Evolutionary conservation across 2,329 filamentous ascomycete species (phyloP).

Genomic region (Calonectria montana): DNA sequence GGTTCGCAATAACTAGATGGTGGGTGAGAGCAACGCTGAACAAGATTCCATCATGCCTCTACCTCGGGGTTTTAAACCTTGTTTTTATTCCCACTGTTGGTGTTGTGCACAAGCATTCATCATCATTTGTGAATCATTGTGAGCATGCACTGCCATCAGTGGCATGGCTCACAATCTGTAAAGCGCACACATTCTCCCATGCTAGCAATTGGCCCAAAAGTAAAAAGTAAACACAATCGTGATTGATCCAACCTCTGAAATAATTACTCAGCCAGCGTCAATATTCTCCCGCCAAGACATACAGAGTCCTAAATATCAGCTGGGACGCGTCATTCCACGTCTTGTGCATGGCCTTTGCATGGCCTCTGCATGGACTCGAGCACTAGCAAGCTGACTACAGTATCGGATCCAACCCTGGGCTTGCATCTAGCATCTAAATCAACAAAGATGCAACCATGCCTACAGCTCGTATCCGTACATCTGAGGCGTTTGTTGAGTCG

Average conservation of each 20-base stretch:
- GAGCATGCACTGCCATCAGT: not conserved
- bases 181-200: not conserved
- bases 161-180: not conserved
- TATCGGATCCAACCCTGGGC: not conserved
- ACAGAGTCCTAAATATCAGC: not conserved
- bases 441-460: not conserved
- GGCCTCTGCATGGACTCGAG: not conserved
- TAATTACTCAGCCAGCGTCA: not conserved
- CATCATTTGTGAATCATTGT: not conserved
- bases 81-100: not conserved
- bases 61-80: conserved; percentile 1
- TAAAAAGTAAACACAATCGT: not conserved
- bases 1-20: conserved; percentile 10
- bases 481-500: not conserved
- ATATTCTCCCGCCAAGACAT: not conserved
- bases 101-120: not conserved
- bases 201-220: not conserved
- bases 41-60: not conserved
- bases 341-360: not conserved
- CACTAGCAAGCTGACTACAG: not conserved
- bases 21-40: not conserved
- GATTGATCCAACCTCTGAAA: not conserved
- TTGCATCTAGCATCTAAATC: not conserved
- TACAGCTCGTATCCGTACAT: not conserved
- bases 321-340: not conserved